Evolutionary conservation across 1,139 yeast species (phyloP).

Genomic region (Sugiyamaella paludigena): DNA sequence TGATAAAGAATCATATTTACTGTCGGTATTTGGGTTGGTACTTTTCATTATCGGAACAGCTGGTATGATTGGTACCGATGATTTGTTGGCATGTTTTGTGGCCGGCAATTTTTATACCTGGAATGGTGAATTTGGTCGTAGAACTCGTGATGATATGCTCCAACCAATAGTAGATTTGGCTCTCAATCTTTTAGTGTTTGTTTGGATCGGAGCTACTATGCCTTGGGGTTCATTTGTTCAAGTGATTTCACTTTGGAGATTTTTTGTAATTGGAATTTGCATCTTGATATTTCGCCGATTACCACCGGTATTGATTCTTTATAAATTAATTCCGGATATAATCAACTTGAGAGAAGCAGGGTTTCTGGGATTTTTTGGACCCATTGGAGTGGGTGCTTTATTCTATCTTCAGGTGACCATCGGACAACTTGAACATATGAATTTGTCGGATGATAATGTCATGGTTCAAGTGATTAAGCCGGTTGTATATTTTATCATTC

Average conservation of each 20-base stretch:
- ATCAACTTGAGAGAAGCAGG: conserved; percentile 41
- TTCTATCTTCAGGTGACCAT: conserved; percentile 32
- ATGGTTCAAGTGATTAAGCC: conserved; percentile 27
- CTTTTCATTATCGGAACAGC: conserved; percentile 60
- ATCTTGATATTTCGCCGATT: conserved; percentile 38
- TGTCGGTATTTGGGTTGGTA: conserved; percentile 67
- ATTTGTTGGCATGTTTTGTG: conserved; percentile 40
- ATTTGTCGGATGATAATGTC: conserved; percentile 16
- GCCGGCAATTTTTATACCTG: conserved; percentile 37
- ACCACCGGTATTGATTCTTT: conserved; percentile 38
- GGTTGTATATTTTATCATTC: conserved; percentile 31
- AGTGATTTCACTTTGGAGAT: conserved; percentile 36
- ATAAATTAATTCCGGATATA: conserved; percentile 40
- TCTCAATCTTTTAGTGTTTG: conserved; percentile 38
- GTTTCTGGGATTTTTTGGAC: conserved; percentile 47
- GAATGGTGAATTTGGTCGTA: conserved; percentile 38
- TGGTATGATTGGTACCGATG: conserved; percentile 42
- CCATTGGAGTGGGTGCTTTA: conserved; percentile 47
- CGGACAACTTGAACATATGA: conserved; percentile 23
- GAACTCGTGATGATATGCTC: conserved; percentile 34
- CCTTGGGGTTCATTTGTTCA: conserved; percentile 37
- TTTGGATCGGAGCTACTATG: conserved; percentile 40
- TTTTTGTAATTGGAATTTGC: conserved; percentile 34
- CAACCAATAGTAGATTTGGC: conserved; percentile 37
- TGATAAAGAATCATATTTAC: conserved; percentile 63